These are phyloP conservation scores for Diplocarpon mali DNA, from an alignment of 2,329 filamentous ascomycete species.

Conservation along the genomic window DNA sequence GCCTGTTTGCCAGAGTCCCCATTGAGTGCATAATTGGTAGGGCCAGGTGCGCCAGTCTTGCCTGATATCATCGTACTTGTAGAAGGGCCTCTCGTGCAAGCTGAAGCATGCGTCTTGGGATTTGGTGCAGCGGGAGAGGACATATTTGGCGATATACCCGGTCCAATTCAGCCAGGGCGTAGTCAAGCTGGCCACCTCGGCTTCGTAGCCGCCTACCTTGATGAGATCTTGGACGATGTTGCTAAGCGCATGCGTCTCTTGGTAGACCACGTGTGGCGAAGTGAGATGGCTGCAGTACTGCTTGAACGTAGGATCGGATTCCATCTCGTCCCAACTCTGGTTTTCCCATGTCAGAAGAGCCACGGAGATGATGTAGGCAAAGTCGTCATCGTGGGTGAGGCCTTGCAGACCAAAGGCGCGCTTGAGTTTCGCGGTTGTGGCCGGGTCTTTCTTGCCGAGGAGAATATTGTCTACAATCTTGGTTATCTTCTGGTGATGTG, in stretches of 20 bases:
- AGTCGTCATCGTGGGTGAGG: slow-evolving; percentile 35
- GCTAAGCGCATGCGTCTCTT: slow-evolving; percentile 54
- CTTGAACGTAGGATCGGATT: slow-evolving; percentile 37
- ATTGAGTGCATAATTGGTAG: slow-evolving; percentile 43
- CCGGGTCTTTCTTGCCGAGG: slow-evolving; percentile 34
- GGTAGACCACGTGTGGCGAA: slow-evolving; percentile 35
- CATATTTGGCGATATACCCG: slow-evolving; percentile 39
- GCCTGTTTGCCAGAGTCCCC: slow-evolving; percentile 71
- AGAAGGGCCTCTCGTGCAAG: slow-evolving; percentile 35
- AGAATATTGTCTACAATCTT: slow-evolving; percentile 49
- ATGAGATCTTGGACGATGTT: slow-evolving; percentile 46
- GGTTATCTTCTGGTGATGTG: slow-evolving; percentile 48
- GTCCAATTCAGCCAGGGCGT: slow-evolving; percentile 45
- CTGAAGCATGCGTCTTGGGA: slow-evolving; percentile 41
- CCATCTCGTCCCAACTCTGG: slow-evolving; percentile 47
- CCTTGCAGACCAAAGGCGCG: slow-evolving; percentile 38
- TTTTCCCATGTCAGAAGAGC: slow-evolving; percentile 42
- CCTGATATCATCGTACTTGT: slow-evolving; percentile 32
- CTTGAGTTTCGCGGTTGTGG: slow-evolving; percentile 36
- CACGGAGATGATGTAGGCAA: slow-evolving; percentile 35
- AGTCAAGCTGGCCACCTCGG: slow-evolving; percentile 32
- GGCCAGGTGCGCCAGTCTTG: slow-evolving; percentile 41
- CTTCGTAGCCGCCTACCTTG: slow-evolving; percentile 35
- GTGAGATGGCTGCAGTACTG: slow-evolving; percentile 47
- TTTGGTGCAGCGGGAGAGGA: slow-evolving; percentile 30